These are phyloP conservation scores for Isoetes taiwanensis DNA, from an alignment of 75 land plant genomes.

Conservation along the genomic window DNA sequence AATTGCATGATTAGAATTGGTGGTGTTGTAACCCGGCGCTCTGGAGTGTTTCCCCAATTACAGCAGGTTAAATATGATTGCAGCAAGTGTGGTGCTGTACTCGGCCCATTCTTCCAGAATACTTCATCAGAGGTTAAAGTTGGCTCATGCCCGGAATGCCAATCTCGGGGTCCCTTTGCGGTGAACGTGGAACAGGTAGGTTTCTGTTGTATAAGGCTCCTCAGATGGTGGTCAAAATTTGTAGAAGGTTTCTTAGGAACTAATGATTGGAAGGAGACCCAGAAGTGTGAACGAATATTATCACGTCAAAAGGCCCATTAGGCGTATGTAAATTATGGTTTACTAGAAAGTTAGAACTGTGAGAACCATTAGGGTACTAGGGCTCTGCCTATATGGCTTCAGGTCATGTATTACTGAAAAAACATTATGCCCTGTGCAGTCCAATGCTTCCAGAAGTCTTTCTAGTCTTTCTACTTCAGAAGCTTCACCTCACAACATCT, in stretches of 20 bases:
- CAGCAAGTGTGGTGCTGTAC: constrained; percentile 65
- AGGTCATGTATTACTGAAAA: too few relatives aligned
- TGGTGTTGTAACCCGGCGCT: constrained; percentile 91
- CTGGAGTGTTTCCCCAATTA: constrained; percentile 96
- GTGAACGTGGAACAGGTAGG: constrained; percentile 87
- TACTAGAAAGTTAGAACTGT: too few relatives aligned
- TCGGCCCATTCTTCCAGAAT: constrained; percentile 91
- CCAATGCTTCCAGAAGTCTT: too few relatives aligned
- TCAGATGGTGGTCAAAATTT: neutral
- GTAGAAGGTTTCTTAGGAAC: neutral
- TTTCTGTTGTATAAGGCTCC: neutral
- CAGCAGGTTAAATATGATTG: constrained; percentile 97
- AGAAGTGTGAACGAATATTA: too few relatives aligned
- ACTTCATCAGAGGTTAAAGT: constrained; percentile 91
- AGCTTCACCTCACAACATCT: too few relatives aligned
- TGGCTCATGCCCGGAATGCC: constrained; percentile 98
- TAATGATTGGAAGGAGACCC: neutral
- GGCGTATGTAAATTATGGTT: too few relatives aligned
- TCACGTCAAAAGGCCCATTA: too few relatives aligned
- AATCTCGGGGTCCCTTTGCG: constrained; percentile 89
- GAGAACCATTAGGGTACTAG: too few relatives aligned
- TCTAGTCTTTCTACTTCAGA: too few relatives aligned
- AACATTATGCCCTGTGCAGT: too few relatives aligned
- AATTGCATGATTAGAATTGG: constrained; percentile 91
- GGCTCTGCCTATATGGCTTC: too few relatives aligned